Conservation (phyloP, 75 land plant species). For the Selaginella moellendorffii region DNA sequence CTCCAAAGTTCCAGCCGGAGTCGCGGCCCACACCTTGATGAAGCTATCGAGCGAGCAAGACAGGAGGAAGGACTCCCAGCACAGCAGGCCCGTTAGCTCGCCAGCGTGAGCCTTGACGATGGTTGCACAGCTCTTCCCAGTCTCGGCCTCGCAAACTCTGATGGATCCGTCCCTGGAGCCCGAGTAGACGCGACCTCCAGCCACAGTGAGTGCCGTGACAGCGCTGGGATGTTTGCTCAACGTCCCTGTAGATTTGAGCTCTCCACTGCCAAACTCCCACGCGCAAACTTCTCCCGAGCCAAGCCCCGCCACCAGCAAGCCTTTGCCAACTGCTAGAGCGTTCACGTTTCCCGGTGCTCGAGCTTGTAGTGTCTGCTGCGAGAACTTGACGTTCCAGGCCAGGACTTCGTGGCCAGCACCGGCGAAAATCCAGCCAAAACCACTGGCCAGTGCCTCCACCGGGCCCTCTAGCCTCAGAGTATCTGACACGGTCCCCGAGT, state of each 20-base stretch:
- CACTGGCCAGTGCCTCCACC: neutral
- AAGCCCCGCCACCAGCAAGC: neutral
- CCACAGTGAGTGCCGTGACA: neutral
- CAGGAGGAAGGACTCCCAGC: neutral
- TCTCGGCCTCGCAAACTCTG: neutral
- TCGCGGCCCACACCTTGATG: constrained; percentile 2
- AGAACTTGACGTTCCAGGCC: neutral
- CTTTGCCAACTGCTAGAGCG: neutral
- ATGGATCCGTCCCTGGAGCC: constrained; percentile 1
- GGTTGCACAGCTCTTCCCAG: neutral
- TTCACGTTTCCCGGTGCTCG: neutral
- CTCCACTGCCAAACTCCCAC: neutral
- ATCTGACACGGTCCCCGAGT: neutral
- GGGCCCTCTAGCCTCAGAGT: neutral
- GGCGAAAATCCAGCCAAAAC: neutral
- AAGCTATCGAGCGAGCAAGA: neutral
- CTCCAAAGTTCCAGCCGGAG: neutral
- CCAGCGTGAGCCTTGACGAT: neutral
- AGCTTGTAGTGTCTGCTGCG: neutral
- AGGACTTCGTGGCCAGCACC: neutral
- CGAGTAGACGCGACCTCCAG: neutral
- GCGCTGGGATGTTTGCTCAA: neutral
- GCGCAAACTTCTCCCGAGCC: neutral
- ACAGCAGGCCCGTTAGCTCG: neutral
- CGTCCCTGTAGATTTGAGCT: neutral